A percentile compares a stretch with the other conserved stretches of the same genome.
These are phyloP conservation scores for Coemansia sp. DNA, from an alignment of 192 early-diverging fungal species.

Conservation along the genomic window DNA sequence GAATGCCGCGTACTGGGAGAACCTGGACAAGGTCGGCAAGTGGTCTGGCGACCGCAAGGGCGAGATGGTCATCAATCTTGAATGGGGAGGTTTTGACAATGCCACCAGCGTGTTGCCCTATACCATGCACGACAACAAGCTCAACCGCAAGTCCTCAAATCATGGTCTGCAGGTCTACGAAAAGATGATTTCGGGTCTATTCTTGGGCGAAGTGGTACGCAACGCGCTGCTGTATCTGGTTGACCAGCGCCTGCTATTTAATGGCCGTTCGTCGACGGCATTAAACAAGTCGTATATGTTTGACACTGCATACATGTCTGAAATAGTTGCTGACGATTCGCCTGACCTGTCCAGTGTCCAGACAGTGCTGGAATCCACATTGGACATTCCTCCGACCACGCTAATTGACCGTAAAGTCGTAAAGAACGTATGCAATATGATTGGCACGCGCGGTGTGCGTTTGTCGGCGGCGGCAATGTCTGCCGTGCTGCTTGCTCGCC, in stretches of 20 bases:
- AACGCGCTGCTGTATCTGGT: constrained; percentile 78
- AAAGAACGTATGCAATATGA: constrained; percentile 68
- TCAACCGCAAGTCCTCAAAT: constrained; percentile 76
- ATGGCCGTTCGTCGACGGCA: constrained; percentile 58
- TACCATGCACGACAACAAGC: constrained; percentile 79
- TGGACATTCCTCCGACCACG: constrained; percentile 58
- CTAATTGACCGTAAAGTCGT: constrained; percentile 68
- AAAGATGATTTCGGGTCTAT: constrained; percentile 95
- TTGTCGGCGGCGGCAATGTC: constrained; percentile 69
- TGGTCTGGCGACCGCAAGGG: constrained; percentile 56
- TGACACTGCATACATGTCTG: constrained; percentile 65
- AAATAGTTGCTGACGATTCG: constrained; percentile 55
- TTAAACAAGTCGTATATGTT: constrained; percentile 61
- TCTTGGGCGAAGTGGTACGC: constrained; percentile 88
- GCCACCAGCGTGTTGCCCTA: constrained; percentile 73
- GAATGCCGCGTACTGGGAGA: constrained; percentile 94
- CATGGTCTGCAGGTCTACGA: constrained; percentile 87
- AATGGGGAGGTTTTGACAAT: constrained; percentile 84
- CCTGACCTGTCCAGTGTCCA: constrained; percentile 66
- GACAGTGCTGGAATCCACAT: constrained; percentile 54
- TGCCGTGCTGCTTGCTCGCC: constrained; percentile 62
- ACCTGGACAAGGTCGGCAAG: constrained; percentile 73
- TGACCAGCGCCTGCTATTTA: constrained; percentile 72
- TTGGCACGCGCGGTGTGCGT: constrained; percentile 79
- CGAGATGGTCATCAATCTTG: constrained; percentile 94